Conservation (phyloP, 495 filamentous ascomycete genomes). For the Cladorrhinum samala region DNA sequence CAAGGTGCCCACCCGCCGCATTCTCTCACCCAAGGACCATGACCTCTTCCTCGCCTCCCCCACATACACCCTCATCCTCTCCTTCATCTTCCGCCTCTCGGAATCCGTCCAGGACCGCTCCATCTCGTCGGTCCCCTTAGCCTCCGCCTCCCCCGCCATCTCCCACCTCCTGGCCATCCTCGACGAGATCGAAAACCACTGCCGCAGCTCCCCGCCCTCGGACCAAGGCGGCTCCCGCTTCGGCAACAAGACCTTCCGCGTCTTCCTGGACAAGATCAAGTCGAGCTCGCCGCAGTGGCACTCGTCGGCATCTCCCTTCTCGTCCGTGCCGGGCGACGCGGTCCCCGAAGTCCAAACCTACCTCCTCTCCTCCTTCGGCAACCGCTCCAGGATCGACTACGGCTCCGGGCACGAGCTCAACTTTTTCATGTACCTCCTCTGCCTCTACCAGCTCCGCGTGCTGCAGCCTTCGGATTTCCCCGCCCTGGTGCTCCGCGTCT, state of each 20-base stretch:
- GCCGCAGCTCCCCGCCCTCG: conserved; percentile 64
- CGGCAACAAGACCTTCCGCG: conserved; percentile 85
- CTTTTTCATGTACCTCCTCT: conserved; percentile 88
- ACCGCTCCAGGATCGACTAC: conserved; percentile 86
- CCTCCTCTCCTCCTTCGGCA: conserved; percentile 76
- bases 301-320: conserved; percentile 42
- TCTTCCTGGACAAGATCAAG: conserved; percentile 67
- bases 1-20: conserved; percentile 62
- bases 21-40: conserved; percentile 75
- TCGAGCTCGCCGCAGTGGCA: conserved; percentile 54
- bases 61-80: conserved; percentile 67
- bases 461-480: conserved; percentile 54
- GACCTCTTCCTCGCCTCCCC: conserved; percentile 72
- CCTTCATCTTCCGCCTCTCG: conserved; percentile 80
- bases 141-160: conserved; percentile 50
- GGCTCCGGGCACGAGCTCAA: conserved; percentile 96
- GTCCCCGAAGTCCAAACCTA: conserved; percentile 71
- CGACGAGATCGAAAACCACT: conserved; percentile 54
- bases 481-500: conserved; percentile 66
- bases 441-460: conserved; percentile 38
- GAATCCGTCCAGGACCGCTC: conserved; percentile 73
- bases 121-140: conserved; percentile 57
- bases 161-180: conserved; percentile 64
- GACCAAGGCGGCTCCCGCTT: conserved; percentile 87
- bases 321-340: conserved; percentile 36